Evolutionary conservation across 2,329 filamentous ascomycete species (phyloP).

Genomic region (Aspergillus tubingensis): DNA sequence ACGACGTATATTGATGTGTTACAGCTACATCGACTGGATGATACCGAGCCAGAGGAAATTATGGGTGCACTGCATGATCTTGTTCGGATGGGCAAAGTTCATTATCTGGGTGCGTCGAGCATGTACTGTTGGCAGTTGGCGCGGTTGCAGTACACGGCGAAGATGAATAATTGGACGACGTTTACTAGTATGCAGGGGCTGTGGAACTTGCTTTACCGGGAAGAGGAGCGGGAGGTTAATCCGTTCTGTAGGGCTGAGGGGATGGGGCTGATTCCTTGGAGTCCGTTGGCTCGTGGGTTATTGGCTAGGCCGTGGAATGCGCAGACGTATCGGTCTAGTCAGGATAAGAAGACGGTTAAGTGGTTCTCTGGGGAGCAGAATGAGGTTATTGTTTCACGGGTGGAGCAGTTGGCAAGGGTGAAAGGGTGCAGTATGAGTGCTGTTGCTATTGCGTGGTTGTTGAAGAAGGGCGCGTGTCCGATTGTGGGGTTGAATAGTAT

Average conservation of each 20-base stretch:
- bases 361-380: constrained; percentile 4
- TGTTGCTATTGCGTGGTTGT: constrained; percentile 27
- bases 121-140: constrained; percentile 22
- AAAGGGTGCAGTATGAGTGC: constrained; percentile 26
- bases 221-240: constrained; percentile 29
- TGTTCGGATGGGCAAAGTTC: constrained; percentile 58
- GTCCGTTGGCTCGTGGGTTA: constrained; percentile 33
- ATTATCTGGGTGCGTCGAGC: constrained; percentile 51
- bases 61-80: constrained; percentile 64
- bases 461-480: constrained; percentile 24
- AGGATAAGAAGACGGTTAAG: not conserved
- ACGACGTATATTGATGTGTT: constrained; percentile 65
- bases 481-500: constrained; percentile 29
- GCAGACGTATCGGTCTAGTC: not conserved
- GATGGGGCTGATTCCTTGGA: constrained; percentile 25
- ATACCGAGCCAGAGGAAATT: constrained; percentile 57
- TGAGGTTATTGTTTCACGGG: constrained; percentile 16
- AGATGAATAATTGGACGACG: constrained; percentile 59
- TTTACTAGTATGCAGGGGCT: constrained; percentile 59
- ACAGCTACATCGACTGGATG: constrained; percentile 63
- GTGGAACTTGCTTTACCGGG: constrained; percentile 24
- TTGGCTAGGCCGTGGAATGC: constrained; percentile 30
- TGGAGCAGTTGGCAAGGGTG: constrained; percentile 17
- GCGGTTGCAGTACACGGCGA: constrained; percentile 57
- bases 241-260: constrained; percentile 24